Base-by-base conservation (phyloP, 2,329 filamentous ascomycete genomes). In the Zasmidium cellare region DNA sequence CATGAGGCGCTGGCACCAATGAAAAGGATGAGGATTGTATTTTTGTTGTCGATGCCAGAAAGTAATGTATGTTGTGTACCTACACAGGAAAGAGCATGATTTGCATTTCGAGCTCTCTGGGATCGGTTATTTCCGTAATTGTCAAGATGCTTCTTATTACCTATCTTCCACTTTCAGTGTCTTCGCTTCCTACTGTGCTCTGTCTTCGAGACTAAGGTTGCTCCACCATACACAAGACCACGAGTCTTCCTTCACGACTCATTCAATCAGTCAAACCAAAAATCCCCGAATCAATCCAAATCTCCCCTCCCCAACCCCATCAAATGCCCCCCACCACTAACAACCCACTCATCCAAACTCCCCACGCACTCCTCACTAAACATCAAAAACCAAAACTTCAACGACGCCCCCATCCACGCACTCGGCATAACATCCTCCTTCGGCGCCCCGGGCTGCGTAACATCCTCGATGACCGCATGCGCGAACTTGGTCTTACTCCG, bases 391-490 rank as follows among this genome's bases (percentile, higher is more conserved):
- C 87, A 86, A 69, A 87, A 88, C 71, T 88, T 88, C 49, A 88
- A 72, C 63, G 85, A 87, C 74, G 87, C 85, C 1, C 84, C 84
- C 38, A 89, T 77, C 64, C 88, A 91, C 71, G 90, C 91, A 60
- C 86, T 89, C 77, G 91, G 87, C 87, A 90, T 90, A 52, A 81
- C 81, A 69, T 90, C 85, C 57, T 79, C 66, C 28, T 76, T 41
- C 12, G 65, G 3, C 78, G 77, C 16, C 68, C 73, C 57, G 75
- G 73, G 19, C 22, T 60, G 55, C 18, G 82, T 87, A 22, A 91
- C 86, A 67, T 91, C 87, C 58, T 81, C 77, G 56, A 92, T 81
- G 25, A 85, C 84, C 1, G 86, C 85, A 65, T 89, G 82, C 5
- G 86, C 89, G 61, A 85, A 79, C 3, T 80, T 75, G 0, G 87